These are phyloP conservation scores for Annulohypoxylon bovei DNA, from an alignment of 495 filamentous ascomycete genomes.

Conservation along the genomic window DNA sequence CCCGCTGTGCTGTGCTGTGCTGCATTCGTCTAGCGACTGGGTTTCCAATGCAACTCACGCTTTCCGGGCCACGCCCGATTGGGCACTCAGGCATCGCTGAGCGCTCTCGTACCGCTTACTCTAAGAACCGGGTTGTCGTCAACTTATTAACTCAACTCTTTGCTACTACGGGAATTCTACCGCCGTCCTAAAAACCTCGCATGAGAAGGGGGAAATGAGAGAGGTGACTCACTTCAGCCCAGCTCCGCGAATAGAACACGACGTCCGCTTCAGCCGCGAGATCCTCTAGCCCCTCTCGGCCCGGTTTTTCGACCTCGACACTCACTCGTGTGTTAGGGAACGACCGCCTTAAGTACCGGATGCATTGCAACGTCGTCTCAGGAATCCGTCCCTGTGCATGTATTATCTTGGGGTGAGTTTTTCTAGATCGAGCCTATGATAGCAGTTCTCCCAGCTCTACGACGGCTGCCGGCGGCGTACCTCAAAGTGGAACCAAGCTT, in stretches of 20 bases:
- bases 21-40: slow-evolving; percentile 35
- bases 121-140: slow-evolving; percentile 45
- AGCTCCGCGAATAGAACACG: slow-evolving; percentile 75
- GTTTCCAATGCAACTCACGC: slow-evolving; percentile 54
- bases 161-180: slow-evolving; percentile 9
- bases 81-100: slow-evolving; percentile 60
- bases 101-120: slow-evolving; percentile 59
- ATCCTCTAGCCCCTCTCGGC: slow-evolving; percentile 66
- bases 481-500: slow-evolving; percentile 79
- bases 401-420: slow-evolving; percentile 28
- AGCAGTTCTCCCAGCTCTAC: slow-evolving; percentile 4
- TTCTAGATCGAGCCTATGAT: slow-evolving; percentile 21
- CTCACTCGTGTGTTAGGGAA: slow-evolving; percentile 64
- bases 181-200: slow-evolving; percentile 11
- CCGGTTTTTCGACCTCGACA: slow-evolving; percentile 76
- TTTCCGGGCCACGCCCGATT: slow-evolving; percentile 53
- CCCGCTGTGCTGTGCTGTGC: slow-evolving; percentile 14
- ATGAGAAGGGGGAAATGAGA: slow-evolving; percentile 6
- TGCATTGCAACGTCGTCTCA: slow-evolving; percentile 69
- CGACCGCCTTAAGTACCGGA: slow-evolving; percentile 62
- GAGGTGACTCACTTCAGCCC: slow-evolving; percentile 68
- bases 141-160: slow-evolving; percentile 18
- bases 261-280: slow-evolving; percentile 72
- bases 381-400: slow-evolving; percentile 70
- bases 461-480: slow-evolving; percentile 50